Base-by-base conservation (phyloP, 2,329 filamentous ascomycete genomes). In the Aspergillus jensenii region DNA sequence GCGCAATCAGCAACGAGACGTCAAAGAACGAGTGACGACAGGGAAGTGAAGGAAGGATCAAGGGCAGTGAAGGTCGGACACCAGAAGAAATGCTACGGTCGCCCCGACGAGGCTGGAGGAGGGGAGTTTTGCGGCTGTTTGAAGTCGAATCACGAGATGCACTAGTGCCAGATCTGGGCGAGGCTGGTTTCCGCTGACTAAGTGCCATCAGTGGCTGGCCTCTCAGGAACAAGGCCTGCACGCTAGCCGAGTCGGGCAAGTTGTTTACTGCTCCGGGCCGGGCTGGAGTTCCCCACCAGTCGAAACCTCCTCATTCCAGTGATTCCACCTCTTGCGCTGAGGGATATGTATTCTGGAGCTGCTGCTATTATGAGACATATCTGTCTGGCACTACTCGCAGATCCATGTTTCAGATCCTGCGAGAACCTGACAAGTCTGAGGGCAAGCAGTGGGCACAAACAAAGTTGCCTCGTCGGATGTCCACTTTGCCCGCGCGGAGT, bases 21-120 rank as follows among this genome's bases (percentile, higher is more conserved):
- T 9, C 15, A n/a, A 39, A 27, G 39, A 50, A 21, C 27, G 25
- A 52, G 25, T 25, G 55, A 27, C 45, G 62, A 53, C 19, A 9
- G 44, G 15, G 21, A 41, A 39, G 23, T 35, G 25, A 47, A 9
- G 52, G n/a, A 61, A 56, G 50, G 62, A 59, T 57, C 56, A 63
- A 68, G 67, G 63, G 52, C 11, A 15, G 52, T 4, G 21, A 48
- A 60, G 57, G 63, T 55, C 8, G 21, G 39, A 23, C n/a, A 7
- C 3, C 21, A n/a, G 45, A 23, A 19, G 8, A 31, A 23, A 40
- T 45, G 23, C 7, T 27, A 56, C 59, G 60, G 71, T 72, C 70
- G 70, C 70, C 70, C 71, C 68, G 67, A 68, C 67, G 62, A 71
- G 65, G 67, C 57, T 63, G 67, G 65, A 65, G 11, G 64, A 57